These are phyloP conservation scores for Coniosporium apollinis DNA, from an alignment of 495 filamentous ascomycete genomes.

Conservation along the genomic window DNA sequence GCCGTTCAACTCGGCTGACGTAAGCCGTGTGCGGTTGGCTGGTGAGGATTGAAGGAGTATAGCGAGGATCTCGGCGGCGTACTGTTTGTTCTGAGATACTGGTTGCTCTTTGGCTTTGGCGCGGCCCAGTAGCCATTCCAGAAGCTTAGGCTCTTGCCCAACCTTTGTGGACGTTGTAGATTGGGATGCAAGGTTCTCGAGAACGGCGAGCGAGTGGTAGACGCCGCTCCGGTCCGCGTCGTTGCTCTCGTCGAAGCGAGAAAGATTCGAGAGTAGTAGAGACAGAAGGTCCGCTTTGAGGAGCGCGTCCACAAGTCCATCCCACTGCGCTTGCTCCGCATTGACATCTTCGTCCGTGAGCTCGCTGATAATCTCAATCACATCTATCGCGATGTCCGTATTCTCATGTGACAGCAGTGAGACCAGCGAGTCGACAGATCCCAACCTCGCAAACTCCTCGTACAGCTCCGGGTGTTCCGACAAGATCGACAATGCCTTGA, in stretches of 20 bases:
- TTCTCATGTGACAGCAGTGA: constrained; percentile 85
- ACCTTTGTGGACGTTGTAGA: constrained; percentile 49
- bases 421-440: constrained; percentile 59
- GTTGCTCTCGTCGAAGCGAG: constrained; percentile 61
- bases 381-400: constrained; percentile 88
- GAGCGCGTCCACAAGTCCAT: constrained; percentile 60
- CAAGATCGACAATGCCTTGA: constrained; percentile 77
- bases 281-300: constrained; percentile 67
- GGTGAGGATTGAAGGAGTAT: constrained; percentile 62
- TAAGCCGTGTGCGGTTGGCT: constrained; percentile 37
- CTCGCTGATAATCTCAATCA: constrained; percentile 80
- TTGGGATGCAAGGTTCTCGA: constrained; percentile 76
- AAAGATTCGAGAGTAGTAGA: constrained; percentile 67
- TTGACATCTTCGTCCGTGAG: constrained; percentile 88
- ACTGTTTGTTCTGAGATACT: constrained; percentile 83
- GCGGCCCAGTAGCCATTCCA: constrained; percentile 62
- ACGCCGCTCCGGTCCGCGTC: constrained; percentile 71
- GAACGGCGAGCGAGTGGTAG: constrained; percentile 66
- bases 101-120: constrained; percentile 44
- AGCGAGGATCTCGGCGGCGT: constrained; percentile 78
- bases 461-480: constrained; percentile 78
- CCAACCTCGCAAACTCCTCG: constrained; percentile 63
- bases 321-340: constrained; percentile 72
- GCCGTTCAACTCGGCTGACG: constrained; percentile 40
- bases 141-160: constrained; percentile 43